phyloP scores from a whole-genome alignment of 140 eudicot species.

The Bidens hawaiensis region DNA sequence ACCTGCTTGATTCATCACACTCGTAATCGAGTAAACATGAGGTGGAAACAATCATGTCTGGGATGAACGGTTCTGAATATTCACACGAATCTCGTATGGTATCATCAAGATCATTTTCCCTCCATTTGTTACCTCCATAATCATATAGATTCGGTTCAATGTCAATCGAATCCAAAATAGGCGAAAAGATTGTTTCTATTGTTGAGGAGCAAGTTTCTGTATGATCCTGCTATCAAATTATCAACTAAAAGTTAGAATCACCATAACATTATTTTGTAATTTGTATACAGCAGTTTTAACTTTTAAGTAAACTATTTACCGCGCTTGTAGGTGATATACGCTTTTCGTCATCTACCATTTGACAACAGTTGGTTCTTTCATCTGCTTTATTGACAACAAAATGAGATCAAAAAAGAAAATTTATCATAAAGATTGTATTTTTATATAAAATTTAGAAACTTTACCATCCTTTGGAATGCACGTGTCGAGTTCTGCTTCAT shows the following conservation, averaged over 20 bases:
- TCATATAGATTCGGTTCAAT: slow-evolving; percentile 23
- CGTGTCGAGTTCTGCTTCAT: slow-evolving; percentile 33
- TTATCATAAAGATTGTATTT: slow-evolving; percentile 2
- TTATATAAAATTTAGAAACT: neutral
- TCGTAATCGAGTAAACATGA: slow-evolving; percentile 52
- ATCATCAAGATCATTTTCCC: slow-evolving; percentile 20
- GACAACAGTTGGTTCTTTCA: slow-evolving; percentile 33
- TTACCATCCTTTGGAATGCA: slow-evolving; percentile 48
- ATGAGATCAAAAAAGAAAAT: slow-evolving; percentile 1
- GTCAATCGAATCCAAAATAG: slow-evolving; percentile 45
- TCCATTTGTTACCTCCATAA: slow-evolving; percentile 51
- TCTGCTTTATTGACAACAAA: slow-evolving; percentile 23
- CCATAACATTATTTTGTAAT: too few relatives aligned
- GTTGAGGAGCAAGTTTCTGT: slow-evolving; percentile 40
- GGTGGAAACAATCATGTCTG: slow-evolving; percentile 81
- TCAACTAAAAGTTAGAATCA: neutral
- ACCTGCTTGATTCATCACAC: slow-evolving; percentile 52
- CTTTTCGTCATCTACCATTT: slow-evolving; percentile 31
- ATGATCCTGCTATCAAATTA: slow-evolving; percentile 58
- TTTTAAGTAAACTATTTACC: neutral
- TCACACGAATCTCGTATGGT: slow-evolving; percentile 40
- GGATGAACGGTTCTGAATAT: slow-evolving; percentile 65
- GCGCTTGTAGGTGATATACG: slow-evolving; percentile 13
- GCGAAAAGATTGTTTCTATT: slow-evolving; percentile 67
- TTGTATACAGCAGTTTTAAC: too few relatives aligned